phyloP scores from a whole-genome alignment of 768 basidiomycete genomes.

The Mycena crocata region DNA sequence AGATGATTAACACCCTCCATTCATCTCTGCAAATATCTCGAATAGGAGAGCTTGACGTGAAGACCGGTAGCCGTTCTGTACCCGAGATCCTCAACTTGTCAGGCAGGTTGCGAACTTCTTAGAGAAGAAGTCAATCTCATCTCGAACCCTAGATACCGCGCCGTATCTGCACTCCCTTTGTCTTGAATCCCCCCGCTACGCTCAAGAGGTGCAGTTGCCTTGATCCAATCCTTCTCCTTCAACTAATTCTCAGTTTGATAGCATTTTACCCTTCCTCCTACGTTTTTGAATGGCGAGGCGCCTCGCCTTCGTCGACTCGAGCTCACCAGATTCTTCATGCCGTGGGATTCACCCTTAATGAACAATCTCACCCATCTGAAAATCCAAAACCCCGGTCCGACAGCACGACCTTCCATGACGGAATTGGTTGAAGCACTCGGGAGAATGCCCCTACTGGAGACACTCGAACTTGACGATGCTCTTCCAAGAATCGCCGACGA shows the following conservation, averaged over 20 bases:
- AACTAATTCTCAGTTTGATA: slow-evolving; percentile 28
- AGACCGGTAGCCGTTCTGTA: slow-evolving; percentile 37
- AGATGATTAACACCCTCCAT: slow-evolving; percentile 42
- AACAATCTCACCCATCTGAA: slow-evolving; percentile 50
- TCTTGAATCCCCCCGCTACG: slow-evolving; percentile 33
- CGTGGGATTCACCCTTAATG: slow-evolving; percentile 51
- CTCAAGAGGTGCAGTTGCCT: slow-evolving; percentile 19
- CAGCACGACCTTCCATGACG: slow-evolving; percentile 43
- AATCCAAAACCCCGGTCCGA: slow-evolving; percentile 41
- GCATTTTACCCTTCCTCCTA: slow-evolving; percentile 38
- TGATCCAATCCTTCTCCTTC: slow-evolving; percentile 7
- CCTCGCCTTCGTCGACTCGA: slow-evolving; percentile 51
- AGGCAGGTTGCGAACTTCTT: neutral
- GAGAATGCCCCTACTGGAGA: slow-evolving; percentile 47
- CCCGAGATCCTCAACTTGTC: slow-evolving; percentile 41
- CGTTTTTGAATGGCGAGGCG: slow-evolving; percentile 45
- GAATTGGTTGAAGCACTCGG: slow-evolving; percentile 48
- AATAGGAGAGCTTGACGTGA: slow-evolving; percentile 47
- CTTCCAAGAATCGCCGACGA: slow-evolving; percentile 42
- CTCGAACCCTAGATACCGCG: slow-evolving; percentile 33
- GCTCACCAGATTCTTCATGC: slow-evolving; percentile 47
- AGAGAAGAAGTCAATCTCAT: slow-evolving; percentile 18
- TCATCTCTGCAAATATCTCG: slow-evolving; percentile 48
- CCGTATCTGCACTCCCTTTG: slow-evolving; percentile 48
- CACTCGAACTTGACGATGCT: slow-evolving; percentile 49